Percentiles rank a stretch among this genome's conserved stretches.
Evolutionary conservation across 306 rosid genomes (phyloP).

Genomic region (Senna siamea): DNA sequence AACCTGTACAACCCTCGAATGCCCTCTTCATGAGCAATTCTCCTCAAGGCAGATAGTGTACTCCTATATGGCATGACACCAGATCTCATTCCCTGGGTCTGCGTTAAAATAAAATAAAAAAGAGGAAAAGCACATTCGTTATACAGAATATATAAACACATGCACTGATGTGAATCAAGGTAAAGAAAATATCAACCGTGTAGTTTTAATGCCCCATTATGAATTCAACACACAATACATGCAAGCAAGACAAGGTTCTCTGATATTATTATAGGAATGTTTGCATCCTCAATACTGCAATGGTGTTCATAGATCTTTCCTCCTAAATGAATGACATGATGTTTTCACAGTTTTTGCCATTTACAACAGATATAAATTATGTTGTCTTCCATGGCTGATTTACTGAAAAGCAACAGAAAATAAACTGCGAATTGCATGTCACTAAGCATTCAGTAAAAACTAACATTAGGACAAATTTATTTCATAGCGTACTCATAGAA

Average conservation of each 20-base stretch:
- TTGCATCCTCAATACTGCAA: too few relatives aligned
- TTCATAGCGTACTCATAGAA: constrained; percentile 12
- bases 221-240: too few relatives aligned
- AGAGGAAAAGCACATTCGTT: neutral
- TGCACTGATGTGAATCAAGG: neutral
- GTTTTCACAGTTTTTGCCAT: neutral
- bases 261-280: too few relatives aligned
- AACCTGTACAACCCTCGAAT: constrained; percentile 73
- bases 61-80: constrained; percentile 60
- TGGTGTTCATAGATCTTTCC: too few relatives aligned
- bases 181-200: neutral
- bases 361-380: neutral
- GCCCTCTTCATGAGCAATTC: constrained; percentile 73
- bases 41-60: constrained; percentile 64
- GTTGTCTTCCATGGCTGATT: neutral
- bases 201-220: neutral
- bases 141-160: neutral
- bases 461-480: constrained; percentile 2
- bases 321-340: neutral
- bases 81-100: constrained; percentile 68
- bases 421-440: neutral
- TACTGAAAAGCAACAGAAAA: neutral
- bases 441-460: neutral
- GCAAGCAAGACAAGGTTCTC: too few relatives aligned
- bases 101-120: neutral